Conservation (phyloP, 2,329 filamentous ascomycete genomes). For the Botrytis deweyae region DNA sequence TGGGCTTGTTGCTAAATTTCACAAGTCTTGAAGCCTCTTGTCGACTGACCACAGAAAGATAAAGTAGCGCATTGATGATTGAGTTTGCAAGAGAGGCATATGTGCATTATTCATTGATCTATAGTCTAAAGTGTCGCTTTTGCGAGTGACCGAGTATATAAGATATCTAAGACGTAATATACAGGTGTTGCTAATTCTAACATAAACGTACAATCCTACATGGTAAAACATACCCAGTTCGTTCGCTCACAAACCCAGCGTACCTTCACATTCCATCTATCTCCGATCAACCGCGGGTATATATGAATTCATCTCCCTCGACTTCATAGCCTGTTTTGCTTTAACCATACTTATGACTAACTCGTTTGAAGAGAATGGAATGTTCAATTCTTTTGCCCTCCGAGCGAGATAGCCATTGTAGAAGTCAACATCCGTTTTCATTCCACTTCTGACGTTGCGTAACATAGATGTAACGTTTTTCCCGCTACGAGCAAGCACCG, state of each 20-base stretch:
- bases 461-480: slow-evolving; percentile 61
- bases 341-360: slow-evolving; percentile 71
- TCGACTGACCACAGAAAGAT: background rate
- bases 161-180: slow-evolving; percentile 16
- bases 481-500: slow-evolving; percentile 53
- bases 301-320: slow-evolving; percentile 31
- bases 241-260: background rate
- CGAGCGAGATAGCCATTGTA: slow-evolving; percentile 85
- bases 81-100: background rate
- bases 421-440: slow-evolving; percentile 74
- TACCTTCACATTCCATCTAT: slow-evolving; percentile 1
- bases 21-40: background rate
- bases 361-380: slow-evolving; percentile 71
- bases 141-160: slow-evolving; percentile 12
- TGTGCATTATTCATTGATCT: slow-evolving; percentile 3
- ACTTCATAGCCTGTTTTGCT: slow-evolving; percentile 54
- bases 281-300: slow-evolving; percentile 31
- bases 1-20: background rate
- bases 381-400: slow-evolving; percentile 68
- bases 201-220: slow-evolving; percentile 16
- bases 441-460: slow-evolving; percentile 59
- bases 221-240: background rate
- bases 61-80: no score
- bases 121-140: slow-evolving; percentile 10
- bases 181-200: slow-evolving; percentile 20